A percentile compares a stretch with the other conserved stretches of the same genome.
phyloP scores from a whole-genome alignment of 306 rosid species.

The Corylus avellana region DNA sequence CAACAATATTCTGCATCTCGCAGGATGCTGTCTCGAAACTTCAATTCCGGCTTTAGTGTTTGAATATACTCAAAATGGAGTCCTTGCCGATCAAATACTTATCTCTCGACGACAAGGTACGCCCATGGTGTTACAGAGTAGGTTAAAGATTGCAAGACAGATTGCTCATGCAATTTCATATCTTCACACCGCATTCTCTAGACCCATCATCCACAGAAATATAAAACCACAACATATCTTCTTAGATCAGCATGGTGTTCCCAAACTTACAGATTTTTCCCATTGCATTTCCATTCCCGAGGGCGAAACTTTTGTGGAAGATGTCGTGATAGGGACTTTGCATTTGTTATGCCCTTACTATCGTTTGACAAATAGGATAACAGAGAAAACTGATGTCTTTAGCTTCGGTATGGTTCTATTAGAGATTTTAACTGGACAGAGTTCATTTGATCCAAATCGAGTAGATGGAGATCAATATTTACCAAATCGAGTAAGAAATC shows the following conservation, averaged over 20 bases:
- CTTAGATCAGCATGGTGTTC: constrained; percentile 7
- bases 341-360: no score
- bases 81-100: neutral
- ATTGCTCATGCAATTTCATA: neutral
- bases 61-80: neutral
- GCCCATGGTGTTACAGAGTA: neutral
- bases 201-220: constrained; percentile 12
- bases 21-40: neutral
- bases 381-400: constrained; percentile 18
- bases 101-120: neutral
- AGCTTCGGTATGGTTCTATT: neutral
- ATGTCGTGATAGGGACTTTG: no score
- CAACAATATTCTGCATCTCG: neutral
- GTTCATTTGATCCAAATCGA: rapidly evolving
- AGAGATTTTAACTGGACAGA: neutral
- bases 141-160: neutral
- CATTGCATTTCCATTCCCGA: constrained; percentile 24
- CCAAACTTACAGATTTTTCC: no score
- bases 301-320: constrained; percentile 6
- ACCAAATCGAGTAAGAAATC: neutral
- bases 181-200: neutral
- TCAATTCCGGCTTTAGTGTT: neutral
- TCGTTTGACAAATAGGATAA: neutral
- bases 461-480: neutral
- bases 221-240: no score